A percentile compares a stretch with the other conserved stretches of the same genome.
phyloP scores from a whole-genome alignment of 257 asterid genomes.

The Ilex asprella region DNA sequence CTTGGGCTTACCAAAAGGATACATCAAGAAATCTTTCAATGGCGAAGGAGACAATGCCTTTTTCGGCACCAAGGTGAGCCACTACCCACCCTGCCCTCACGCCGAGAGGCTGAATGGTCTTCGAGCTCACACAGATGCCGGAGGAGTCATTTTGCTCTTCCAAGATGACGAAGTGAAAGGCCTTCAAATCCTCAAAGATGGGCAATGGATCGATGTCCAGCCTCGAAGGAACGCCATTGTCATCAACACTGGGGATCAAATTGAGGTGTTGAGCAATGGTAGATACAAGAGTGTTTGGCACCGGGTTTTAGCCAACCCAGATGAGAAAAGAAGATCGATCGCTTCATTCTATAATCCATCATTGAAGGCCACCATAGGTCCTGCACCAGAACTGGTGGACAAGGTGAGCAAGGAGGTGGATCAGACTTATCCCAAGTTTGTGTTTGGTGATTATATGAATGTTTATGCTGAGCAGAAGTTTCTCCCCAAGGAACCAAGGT shows the following conservation, averaged over 20 bases:
- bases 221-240: not conserved
- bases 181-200: not conserved
- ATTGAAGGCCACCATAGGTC: not conserved
- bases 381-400: not conserved
- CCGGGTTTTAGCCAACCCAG: not conserved
- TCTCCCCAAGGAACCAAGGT: not conserved
- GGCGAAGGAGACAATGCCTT: not conserved
- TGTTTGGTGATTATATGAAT: not conserved
- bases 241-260: not conserved
- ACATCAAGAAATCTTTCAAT: not conserved
- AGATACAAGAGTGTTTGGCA: not conserved
- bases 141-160: not conserved
- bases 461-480: not conserved
- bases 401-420: not conserved
- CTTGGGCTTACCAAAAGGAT: not conserved
- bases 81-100: not conserved
- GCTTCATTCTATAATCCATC: conserved; percentile 1
- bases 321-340: not conserved
- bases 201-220: not conserved
- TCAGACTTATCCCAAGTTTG: not conserved
- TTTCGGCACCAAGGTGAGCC: not conserved
- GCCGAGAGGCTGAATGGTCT: not conserved
- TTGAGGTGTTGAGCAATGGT: not conserved
- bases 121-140: not conserved
- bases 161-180: not conserved